phyloP scores from a whole-genome alignment of 495 filamentous ascomycete genomes.

The Penicillium canescens region DNA sequence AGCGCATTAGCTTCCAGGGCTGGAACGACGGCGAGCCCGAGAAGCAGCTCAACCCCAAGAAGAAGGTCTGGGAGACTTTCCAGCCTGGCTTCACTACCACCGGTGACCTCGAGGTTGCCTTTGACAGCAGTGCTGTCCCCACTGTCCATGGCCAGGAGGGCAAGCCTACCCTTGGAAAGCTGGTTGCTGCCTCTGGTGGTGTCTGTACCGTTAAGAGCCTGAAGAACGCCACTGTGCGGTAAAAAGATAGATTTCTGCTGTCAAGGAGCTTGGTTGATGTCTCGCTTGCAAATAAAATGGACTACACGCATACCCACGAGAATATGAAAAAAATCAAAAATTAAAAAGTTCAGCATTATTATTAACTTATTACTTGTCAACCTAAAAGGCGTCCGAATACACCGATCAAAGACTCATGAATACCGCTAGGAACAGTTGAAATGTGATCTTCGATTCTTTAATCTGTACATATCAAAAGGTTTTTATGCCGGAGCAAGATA shows the following conservation, averaged over 20 bases:
- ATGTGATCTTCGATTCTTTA: not conserved
- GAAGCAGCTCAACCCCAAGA: constrained; percentile 93
- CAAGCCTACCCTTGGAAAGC: constrained; percentile 66
- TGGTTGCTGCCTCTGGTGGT: constrained; percentile 69
- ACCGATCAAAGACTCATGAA: too few relatives aligned
- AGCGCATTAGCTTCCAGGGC: constrained; percentile 89
- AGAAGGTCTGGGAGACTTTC: constrained; percentile 96
- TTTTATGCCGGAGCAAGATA: not conserved
- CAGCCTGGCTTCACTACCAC: constrained; percentile 94
- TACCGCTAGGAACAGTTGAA: not conserved
- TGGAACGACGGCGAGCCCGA: constrained; percentile 88
- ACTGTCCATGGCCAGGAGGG: constrained; percentile 58
- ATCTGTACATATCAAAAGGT: constrained; percentile 1
- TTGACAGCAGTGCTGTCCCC: constrained; percentile 64
- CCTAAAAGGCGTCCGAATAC: not conserved
- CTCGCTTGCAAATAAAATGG: constrained; percentile 19
- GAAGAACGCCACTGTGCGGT: constrained; percentile 69
- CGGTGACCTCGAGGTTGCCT: constrained; percentile 71
- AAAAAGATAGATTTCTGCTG: constrained; percentile 10
- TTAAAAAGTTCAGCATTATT: constrained; percentile 3
- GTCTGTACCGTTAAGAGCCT: constrained; percentile 73
- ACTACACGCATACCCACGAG: constrained; percentile 31
- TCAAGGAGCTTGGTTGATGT: not conserved
- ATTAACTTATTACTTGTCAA: not conserved
- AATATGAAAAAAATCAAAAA: constrained; percentile 25